A percentile compares a stretch with the other conserved stretches of the same genome.
Conservation (phyloP, 2,329 filamentous ascomycete species). For the Ophiostoma quercus region DNA sequence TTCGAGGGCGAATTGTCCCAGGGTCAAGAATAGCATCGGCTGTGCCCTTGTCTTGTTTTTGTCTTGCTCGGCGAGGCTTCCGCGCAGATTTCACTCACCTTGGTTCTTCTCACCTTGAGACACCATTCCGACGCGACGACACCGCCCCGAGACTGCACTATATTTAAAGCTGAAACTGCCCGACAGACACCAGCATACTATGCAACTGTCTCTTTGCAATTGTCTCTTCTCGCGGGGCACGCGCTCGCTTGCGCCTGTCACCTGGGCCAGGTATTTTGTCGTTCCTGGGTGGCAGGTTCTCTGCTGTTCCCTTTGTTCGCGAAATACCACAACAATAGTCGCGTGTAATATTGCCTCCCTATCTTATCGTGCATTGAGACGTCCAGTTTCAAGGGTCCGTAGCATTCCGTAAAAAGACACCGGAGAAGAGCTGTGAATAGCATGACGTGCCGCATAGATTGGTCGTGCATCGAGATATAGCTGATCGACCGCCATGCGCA, state of each 20-base stretch:
- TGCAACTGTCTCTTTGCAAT: too few species aligned
- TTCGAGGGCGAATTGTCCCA: not conserved
- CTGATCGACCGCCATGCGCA: not conserved
- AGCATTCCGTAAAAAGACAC: not conserved
- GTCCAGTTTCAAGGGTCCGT: not conserved
- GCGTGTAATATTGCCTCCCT: not conserved
- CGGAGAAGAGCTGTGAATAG: not conserved
- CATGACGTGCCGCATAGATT: not conserved
- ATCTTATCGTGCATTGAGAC: not conserved
- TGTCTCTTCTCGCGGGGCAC: not conserved
- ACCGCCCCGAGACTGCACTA: not conserved
- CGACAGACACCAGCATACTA: too few species aligned
- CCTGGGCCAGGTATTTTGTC: not conserved
- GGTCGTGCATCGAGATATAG: not conserved
- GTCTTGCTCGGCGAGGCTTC: not conserved
- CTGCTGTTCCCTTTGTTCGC: not conserved
- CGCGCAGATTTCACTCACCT: constrained; percentile 1
- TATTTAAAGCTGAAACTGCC: not conserved
- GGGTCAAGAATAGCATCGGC: not conserved
- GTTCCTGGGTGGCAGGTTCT: not conserved
- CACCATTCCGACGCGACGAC: not conserved
- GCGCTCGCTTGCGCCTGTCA: constrained; percentile 5
- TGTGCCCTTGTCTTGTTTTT: not conserved
- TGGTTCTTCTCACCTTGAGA: not conserved
- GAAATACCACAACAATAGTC: not conserved